These are phyloP conservation scores for Apiospora aurea DNA, from an alignment of 2,329 filamentous ascomycete species.

Conservation along the genomic window DNA sequence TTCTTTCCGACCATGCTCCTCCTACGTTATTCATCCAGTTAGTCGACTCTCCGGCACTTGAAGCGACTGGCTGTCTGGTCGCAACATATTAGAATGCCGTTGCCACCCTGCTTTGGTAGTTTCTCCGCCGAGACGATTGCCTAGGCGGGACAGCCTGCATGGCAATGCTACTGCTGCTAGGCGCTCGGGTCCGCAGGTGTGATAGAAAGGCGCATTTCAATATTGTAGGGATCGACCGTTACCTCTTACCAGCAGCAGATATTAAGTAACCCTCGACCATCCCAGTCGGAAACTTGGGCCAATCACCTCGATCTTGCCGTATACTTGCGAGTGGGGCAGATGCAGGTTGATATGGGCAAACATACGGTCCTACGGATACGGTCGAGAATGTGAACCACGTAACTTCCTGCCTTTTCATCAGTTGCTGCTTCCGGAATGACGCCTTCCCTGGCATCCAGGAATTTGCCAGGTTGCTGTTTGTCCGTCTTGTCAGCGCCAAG, in stretches of 20 bases:
- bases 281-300: conserved; percentile 8
- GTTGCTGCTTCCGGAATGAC: not conserved
- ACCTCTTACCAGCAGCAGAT: not conserved
- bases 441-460: not conserved
- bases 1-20: not conserved
- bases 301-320: not conserved
- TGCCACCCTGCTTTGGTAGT: not conserved
- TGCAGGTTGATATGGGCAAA: not conserved
- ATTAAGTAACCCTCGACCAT: conserved; percentile 3
- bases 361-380: conserved; percentile 12
- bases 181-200: conserved; percentile 7
- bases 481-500: conserved; percentile 3
- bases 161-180: not conserved
- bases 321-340: conserved; percentile 10
- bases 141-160: not conserved
- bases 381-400: conserved; percentile 18
- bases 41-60: not conserved
- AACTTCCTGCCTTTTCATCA: conserved; percentile 8
- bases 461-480: not conserved
- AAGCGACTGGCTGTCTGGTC: not conserved
- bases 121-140: not conserved
- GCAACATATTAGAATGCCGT: not conserved
- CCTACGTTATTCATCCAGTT: not conserved
- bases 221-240: conserved; percentile 3
- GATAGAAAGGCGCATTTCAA: conserved; percentile 1